Evolutionary conservation across 805 yeast genomes (phyloP).

Genomic region (Crinitomyces ghanaensis): DNA sequence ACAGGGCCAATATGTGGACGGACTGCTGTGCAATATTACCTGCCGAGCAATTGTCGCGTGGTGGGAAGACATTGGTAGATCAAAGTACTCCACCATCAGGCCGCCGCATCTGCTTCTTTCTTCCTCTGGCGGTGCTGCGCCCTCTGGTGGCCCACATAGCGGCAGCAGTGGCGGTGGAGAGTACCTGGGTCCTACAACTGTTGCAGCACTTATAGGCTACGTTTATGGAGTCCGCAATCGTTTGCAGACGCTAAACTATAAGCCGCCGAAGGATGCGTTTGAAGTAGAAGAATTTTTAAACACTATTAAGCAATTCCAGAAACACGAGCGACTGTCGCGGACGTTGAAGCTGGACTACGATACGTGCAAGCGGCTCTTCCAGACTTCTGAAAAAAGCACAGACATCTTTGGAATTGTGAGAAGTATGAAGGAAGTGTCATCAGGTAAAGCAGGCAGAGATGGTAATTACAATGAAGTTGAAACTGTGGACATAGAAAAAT

Average conservation of each 20-base stretch:
- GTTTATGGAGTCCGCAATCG: slow-evolving; percentile 55
- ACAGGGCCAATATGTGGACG: slow-evolving; percentile 65
- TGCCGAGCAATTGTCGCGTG: slow-evolving; percentile 59
- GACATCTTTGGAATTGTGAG: slow-evolving; percentile 43
- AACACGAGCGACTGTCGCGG: slow-evolving; percentile 43
- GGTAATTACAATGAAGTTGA: slow-evolving; percentile 25
- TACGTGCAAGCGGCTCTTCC: slow-evolving; percentile 40
- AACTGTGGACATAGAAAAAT: slow-evolving; percentile 26
- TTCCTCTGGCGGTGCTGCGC: slow-evolving; percentile 22
- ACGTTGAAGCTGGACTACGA: slow-evolving; percentile 44
- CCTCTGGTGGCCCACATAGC: slow-evolving; percentile 46
- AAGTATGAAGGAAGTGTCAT: slow-evolving; percentile 56
- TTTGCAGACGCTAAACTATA: slow-evolving; percentile 45
- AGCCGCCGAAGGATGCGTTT: slow-evolving; percentile 72
- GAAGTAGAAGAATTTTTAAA: slow-evolving; percentile 58
- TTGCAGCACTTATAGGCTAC: slow-evolving; percentile 71
- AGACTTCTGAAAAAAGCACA: slow-evolving; percentile 33
- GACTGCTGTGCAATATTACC: slow-evolving; percentile 70
- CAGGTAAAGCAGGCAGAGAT: slow-evolving; percentile 26
- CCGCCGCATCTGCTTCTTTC: too few species aligned
- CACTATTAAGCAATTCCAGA: slow-evolving; percentile 69
- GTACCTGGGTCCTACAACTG: slow-evolving; percentile 52
- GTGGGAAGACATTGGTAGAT: slow-evolving; percentile 67
- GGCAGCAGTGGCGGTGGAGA: too few species aligned
- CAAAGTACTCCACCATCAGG: slow-evolving; percentile 19